phyloP scores from a whole-genome alignment of 352 stramenopile species.

The Globisporangium spinosum region DNA sequence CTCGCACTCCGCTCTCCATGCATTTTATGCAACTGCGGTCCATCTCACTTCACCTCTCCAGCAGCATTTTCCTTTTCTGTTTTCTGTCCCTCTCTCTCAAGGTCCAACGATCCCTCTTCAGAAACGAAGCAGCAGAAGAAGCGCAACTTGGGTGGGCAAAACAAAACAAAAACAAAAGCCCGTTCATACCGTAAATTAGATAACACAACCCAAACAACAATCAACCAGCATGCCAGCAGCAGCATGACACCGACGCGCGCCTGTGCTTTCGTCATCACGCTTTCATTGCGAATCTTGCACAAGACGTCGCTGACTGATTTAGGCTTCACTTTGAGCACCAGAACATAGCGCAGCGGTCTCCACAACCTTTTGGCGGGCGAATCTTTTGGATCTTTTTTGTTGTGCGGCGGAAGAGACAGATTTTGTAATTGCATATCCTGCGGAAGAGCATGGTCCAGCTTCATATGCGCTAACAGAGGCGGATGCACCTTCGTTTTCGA shows the following conservation, averaged over 20 bases:
- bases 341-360: not conserved
- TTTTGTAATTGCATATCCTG: not conserved
- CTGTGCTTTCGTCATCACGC: not conserved
- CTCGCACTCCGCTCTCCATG: not conserved
- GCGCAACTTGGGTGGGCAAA: not conserved
- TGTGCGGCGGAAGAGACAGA: not conserved
- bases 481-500: not conserved
- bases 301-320: not conserved
- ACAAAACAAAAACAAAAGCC: not conserved
- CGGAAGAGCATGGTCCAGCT: not conserved
- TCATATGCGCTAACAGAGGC: not conserved
- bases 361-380: not conserved
- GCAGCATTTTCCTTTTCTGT: not conserved
- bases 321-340: not conserved
- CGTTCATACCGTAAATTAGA: not conserved
- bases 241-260: not conserved
- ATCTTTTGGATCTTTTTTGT: not conserved
- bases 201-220: not conserved
- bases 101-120: not conserved
- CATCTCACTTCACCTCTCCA: not conserved
- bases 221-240: not conserved
- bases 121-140: conserved; percentile 7
- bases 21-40: not conserved
- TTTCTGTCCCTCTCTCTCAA: not conserved
- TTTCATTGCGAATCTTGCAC: not conserved